Evolutionary conservation across 495 filamentous ascomycete genomes (phyloP), one percentile per base, ranked within the genome.

Genomic region (Trichoderma erinaceum): DNA sequence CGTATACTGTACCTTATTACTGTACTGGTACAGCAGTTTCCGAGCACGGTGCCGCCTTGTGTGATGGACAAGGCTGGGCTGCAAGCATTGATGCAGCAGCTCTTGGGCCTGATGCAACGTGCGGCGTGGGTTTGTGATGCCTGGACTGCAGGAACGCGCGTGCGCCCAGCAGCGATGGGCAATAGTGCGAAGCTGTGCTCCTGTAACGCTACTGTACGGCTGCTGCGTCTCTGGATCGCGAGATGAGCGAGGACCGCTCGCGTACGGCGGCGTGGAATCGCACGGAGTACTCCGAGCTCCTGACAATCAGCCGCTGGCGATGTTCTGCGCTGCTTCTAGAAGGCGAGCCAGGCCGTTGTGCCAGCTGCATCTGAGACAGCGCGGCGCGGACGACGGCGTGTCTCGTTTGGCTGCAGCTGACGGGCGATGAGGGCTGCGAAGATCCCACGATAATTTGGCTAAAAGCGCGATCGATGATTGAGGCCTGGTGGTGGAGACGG

Each of bases 201-300:
- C 18, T 21, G 48, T 10, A 23, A 21, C 48, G 11, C 15, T 6
- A n/a, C 46, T 16, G 46, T 16, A n/a, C 21, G 25, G 18, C 18
- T 21, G 25, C 12, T 25, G 29, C 56, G 56, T 25, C 56, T 29
- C 35, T 27, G 50, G 16, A 56, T 23, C 8, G 56, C 56, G 56
- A 61, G 56, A 61, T 61, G 56, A 61, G 48, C n/a, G 56, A 61
- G 56, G 56, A 61, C 56, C 56, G 48, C 48, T 52, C 56, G 56
- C 56, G 56, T 61, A 61, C 16, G 56, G 2, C 7, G 48, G 48
- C 25, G 56, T 32, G 25, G 27, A 61, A 52, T 52, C 48, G 48
- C 48, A 52, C 48, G 56, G 56, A 12, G 56, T 61, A 29, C 56
- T 61, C 56, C 56, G 56, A 61, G 27, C 56, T 61, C 56, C 56